Conservation (phyloP, 2,329 filamentous ascomycete species). For the Penicillium rolfsii region DNA sequence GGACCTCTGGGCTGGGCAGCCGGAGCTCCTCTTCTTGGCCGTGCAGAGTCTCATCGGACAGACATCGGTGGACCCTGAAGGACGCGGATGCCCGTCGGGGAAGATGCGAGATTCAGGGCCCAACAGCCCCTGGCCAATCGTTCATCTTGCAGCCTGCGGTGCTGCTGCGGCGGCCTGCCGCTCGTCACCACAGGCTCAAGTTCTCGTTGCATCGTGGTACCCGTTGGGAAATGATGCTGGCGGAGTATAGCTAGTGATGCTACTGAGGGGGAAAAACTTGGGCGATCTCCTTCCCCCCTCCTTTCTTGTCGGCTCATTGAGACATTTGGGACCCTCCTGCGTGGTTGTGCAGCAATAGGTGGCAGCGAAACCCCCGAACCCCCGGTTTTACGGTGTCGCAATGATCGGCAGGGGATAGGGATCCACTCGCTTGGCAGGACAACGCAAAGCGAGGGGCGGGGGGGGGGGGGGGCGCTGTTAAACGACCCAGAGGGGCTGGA, state of each 20-base stretch:
- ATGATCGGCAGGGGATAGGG: conserved; percentile 27
- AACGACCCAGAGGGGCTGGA: not conserved
- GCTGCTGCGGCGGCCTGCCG: conserved; percentile 1
- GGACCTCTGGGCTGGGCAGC: conserved; percentile 1
- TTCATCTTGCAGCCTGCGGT: conserved; percentile 8
- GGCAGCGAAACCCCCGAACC: not conserved
- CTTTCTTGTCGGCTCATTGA: conserved; percentile 8
- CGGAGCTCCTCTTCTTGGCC: conserved; percentile 18
- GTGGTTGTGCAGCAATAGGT: conserved; percentile 7
- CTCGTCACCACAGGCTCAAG: not conserved
- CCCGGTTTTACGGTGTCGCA: conserved; percentile 3
- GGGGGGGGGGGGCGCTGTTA: not conserved
- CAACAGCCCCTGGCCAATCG: conserved; percentile 10
- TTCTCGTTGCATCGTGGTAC: conserved; percentile 3
- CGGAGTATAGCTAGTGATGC: conserved; percentile 19
- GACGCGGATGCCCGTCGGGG: conserved; percentile 22
- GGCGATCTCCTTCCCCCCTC: not conserved
- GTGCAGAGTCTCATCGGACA: conserved; percentile 15
- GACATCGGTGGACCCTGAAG: conserved; percentile 17
- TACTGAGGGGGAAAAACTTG: conserved; percentile 18
- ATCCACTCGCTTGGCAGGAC: conserved; percentile 19
- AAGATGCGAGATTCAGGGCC: conserved; percentile 4
- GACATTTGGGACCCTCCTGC: conserved; percentile 16
- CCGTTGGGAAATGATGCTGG: not conserved
- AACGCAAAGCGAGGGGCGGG: not conserved